Evolutionary conservation across 129 eudicot genomes (phyloP).

Genomic region (Pseudognaphalium luteoalbum): DNA sequence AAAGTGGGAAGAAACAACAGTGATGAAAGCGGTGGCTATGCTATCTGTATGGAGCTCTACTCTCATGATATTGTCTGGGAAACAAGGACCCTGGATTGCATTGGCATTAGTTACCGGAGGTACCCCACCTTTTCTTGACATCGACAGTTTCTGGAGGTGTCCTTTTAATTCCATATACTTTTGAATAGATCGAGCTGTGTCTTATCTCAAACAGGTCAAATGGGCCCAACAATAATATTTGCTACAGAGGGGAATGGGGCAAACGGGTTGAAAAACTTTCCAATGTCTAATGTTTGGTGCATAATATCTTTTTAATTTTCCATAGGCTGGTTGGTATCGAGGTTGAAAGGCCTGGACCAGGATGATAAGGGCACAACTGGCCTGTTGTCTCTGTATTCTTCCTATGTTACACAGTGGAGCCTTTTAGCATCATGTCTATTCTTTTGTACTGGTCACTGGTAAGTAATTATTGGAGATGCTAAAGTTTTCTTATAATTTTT

Average conservation of each 20-base stretch:
- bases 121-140: constrained; percentile 20
- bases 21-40: constrained; percentile 60
- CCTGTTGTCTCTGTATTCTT: constrained; percentile 50
- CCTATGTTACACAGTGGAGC: constrained; percentile 83
- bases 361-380: constrained; percentile 32
- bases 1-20: constrained; percentile 43
- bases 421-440: constrained; percentile 77
- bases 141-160: background rate
- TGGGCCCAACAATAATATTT: background rate
- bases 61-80: constrained; percentile 75
- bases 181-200: background rate
- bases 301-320: constrained; percentile 15
- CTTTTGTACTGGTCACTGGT: constrained; percentile 95
- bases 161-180: background rate
- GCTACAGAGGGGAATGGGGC: background rate
- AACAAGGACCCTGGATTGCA: constrained; percentile 79
- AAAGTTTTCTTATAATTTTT: background rate
- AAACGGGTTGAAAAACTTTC: background rate
- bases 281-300: background rate
- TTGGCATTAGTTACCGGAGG: constrained; percentile 76
- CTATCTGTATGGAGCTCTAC: constrained; percentile 83
- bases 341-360: constrained; percentile 54
- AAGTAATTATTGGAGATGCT: constrained; percentile 22
- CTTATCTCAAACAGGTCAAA: background rate
- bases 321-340: constrained; percentile 70